Conservation (phyloP, 1,284 basidiomycete species). For the Ustilago hordei region DNA sequence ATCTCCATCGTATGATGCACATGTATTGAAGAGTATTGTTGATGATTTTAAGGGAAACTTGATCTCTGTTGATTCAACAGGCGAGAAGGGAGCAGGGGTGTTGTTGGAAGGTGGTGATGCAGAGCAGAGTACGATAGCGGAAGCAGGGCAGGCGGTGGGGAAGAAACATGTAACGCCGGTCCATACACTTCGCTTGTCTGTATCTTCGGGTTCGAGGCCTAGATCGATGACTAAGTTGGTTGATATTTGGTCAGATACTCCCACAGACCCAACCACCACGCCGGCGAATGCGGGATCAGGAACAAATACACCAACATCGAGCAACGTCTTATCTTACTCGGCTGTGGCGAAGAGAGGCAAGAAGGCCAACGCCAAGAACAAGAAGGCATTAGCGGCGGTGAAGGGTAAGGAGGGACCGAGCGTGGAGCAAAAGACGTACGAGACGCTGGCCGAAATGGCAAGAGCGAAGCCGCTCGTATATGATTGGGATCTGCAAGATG, state of each 20-base stretch:
- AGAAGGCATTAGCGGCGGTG: neutral
- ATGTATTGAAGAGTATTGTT: conserved; percentile 18
- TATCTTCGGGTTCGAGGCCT: neutral
- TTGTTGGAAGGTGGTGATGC: neutral
- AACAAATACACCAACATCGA: neutral
- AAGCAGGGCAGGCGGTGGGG: neutral
- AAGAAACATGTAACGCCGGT: conserved; percentile 26
- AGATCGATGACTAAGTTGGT: conserved; percentile 15
- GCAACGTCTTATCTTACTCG: conserved; percentile 28
- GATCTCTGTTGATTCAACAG: conserved; percentile 20
- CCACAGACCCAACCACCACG: neutral
- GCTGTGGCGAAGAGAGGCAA: conserved; percentile 30
- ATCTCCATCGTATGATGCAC: conserved; percentile 33
- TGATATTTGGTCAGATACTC: conserved; percentile 34
- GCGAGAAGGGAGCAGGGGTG: conserved; percentile 7
- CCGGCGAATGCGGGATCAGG: neutral
- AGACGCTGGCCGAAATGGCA: conserved; percentile 10
- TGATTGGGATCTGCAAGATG: conserved; percentile 29
- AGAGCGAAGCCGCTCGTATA: conserved; percentile 22
- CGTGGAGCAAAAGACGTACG: conserved; percentile 34
- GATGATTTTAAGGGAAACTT: conserved; percentile 27
- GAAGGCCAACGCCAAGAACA: neutral
- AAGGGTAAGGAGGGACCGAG: neutral
- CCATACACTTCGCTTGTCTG: conserved; percentile 14
- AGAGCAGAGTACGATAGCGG: neutral